These are phyloP conservation scores for Fraxinus pennsylvanica DNA, from an alignment of 257 asterid genomes.

Conservation along the genomic window DNA sequence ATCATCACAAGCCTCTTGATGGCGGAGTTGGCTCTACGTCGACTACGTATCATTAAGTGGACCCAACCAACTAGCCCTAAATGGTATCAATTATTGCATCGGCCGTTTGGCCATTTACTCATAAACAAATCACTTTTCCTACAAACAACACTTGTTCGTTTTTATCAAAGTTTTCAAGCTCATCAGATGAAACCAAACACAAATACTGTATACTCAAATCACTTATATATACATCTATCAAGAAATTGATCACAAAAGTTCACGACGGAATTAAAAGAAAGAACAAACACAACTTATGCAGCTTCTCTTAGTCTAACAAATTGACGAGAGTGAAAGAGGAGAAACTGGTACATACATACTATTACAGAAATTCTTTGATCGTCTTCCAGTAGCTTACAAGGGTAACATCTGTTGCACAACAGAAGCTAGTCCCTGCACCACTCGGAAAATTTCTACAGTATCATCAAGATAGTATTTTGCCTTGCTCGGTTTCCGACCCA, in stretches of 20 bases:
- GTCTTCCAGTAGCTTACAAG: not conserved
- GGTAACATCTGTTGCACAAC: slow-evolving; percentile 62
- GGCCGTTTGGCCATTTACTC: no score
- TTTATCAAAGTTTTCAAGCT: not conserved
- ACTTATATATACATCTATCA: slow-evolving; percentile 28
- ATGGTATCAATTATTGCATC: not conserved
- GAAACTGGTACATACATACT: not conserved
- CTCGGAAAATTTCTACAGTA: slow-evolving; percentile 66
- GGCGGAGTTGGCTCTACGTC: not conserved
- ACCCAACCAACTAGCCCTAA: not conserved
- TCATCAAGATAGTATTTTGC: slow-evolving; percentile 89
- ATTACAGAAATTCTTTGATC: not conserved
- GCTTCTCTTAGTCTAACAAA: slow-evolving; percentile 24
- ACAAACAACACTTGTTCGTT: no score
- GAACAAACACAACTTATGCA: slow-evolving; percentile 18
- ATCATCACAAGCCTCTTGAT: not conserved
- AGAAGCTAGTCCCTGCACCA: slow-evolving; percentile 76
- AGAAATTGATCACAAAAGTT: slow-evolving; percentile 12
- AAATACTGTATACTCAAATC: not conserved
- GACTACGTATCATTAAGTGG: not conserved
- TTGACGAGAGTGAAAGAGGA: slow-evolving; percentile 19
- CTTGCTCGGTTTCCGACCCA: slow-evolving; percentile 80
- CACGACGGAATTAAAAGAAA: not conserved
- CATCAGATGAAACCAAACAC: not conserved
- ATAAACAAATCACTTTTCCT: no score